A percentile compares a stretch with the other conserved stretches of the same genome.
phyloP scores from a whole-genome alignment of 345 rosid genomes.

The Lumnitzera racemosa region DNA sequence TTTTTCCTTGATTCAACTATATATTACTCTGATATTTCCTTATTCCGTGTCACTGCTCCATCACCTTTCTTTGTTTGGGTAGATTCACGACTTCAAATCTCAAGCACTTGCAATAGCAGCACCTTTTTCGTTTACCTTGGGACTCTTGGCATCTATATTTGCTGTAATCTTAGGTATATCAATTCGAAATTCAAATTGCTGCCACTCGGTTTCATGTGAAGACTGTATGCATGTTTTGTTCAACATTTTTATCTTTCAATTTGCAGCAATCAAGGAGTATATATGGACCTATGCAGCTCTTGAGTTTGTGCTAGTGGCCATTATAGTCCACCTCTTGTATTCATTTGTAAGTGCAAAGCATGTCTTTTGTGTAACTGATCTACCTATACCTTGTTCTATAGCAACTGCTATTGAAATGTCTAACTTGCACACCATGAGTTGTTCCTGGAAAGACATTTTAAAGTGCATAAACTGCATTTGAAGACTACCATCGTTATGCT shows the following conservation, averaged over 20 bases:
- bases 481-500: too few relatives aligned
- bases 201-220: background rate
- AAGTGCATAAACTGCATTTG: too few relatives aligned
- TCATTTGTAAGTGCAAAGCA: constrained; percentile 36
- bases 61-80: constrained; percentile 9
- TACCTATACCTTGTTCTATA: background rate
- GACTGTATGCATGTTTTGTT: background rate
- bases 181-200: constrained; percentile 1
- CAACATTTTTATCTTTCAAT: constrained; percentile 4
- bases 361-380: too few relatives aligned
- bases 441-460: too few relatives aligned
- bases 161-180: constrained; percentile 66
- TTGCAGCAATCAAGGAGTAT: constrained; percentile 75
- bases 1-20: background rate
- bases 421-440: background rate
- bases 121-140: constrained; percentile 75
- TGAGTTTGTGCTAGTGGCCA: constrained; percentile 74
- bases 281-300: constrained; percentile 92
- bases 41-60: background rate
- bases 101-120: constrained; percentile 70
- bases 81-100: constrained; percentile 59
- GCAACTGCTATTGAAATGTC: background rate
- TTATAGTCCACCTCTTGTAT: constrained; percentile 52
- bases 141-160: constrained; percentile 60
- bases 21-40: background rate